Conservation (phyloP, 345 rosid genomes). For the Microcos paniculata region DNA sequence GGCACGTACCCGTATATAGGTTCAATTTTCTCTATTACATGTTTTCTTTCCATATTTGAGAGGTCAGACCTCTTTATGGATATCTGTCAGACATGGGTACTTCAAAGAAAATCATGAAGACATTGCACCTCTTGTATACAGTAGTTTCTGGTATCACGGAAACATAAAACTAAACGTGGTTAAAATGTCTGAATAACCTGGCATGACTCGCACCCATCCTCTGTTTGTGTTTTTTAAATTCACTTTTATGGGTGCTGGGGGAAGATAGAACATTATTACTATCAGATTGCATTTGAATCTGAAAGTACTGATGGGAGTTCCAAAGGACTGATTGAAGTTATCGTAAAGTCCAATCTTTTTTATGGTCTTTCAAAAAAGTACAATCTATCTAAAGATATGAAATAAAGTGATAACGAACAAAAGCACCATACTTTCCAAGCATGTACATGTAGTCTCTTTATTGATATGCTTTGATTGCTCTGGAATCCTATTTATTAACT, state of each 20-base stretch:
- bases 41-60: no score
- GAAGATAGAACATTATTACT: not conserved
- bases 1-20: no score
- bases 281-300: not conserved
- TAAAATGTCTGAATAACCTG: no score
- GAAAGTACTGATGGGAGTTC: not conserved
- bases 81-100: no score
- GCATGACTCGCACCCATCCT: not conserved
- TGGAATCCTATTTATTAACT: not conserved
- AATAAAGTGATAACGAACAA: not conserved
- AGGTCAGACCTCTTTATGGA: no score
- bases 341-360: not conserved
- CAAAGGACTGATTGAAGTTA: not conserved
- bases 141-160: no score
- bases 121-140: no score
- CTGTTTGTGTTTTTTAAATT: not conserved
- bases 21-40: no score
- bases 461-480: not conserved
- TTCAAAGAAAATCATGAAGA: no score
- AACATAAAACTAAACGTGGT: not conserved
- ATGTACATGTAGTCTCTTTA: not conserved
- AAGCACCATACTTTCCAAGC: not conserved
- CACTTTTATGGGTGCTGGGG: not conserved
- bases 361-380: not conserved
- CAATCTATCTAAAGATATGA: not conserved